Base-by-base conservation (phyloP, 345 rosid genomes). In the Dovyalis caffra region DNA sequence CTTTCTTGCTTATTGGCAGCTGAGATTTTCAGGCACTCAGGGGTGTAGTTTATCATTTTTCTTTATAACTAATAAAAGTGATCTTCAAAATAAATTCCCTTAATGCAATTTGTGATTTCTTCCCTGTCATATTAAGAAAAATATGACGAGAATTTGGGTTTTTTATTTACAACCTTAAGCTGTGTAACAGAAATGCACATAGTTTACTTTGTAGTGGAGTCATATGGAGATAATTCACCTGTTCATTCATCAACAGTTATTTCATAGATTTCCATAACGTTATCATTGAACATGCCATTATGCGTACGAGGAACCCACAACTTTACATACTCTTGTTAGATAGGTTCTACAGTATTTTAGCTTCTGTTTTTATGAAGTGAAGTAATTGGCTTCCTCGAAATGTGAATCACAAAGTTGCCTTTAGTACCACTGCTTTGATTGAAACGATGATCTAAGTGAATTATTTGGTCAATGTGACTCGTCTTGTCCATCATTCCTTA, bases 11-110 rank as follows among this genome's bases (percentile, higher is more conserved):
- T 40, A 16, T 26, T 51, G 66, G 68, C 28, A 79, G 66, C 16
- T 70, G 66, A 53, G 16, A 68, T n/a, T 31, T 47, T 45, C 40
- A 70, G 35, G 78, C 69, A 31, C 35, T 8, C 56, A 57, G 74
- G 66, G 62, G 35, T 64, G 65, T 70, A 12, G 63, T 69, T 69
- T 33, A 53, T 60, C 43, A 31, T 18, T 71, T 62, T 66, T 63
- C 57, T n/a, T 2, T 3, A 57, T 43, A 10, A 57, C 21, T 37
- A 18, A 7, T 18, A 69, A 49, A 33, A 69, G 29, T 29, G 37
- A 31, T 69, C 61, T 28, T 31, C 61, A 69, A 47, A 69, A 31
- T 29, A 18, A 60, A 69, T 12, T 43, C 53, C 33, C 47, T n/a
- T 8, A 49, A 49, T 12, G 21, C 1, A 29, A 25, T 28, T 68